A percentile compares a stretch with the other conserved stretches of the same genome.
These are phyloP conservation scores for Pythium rishiriense DNA, from an alignment of 352 stramenopile genomes.

Conservation along the genomic window DNA sequence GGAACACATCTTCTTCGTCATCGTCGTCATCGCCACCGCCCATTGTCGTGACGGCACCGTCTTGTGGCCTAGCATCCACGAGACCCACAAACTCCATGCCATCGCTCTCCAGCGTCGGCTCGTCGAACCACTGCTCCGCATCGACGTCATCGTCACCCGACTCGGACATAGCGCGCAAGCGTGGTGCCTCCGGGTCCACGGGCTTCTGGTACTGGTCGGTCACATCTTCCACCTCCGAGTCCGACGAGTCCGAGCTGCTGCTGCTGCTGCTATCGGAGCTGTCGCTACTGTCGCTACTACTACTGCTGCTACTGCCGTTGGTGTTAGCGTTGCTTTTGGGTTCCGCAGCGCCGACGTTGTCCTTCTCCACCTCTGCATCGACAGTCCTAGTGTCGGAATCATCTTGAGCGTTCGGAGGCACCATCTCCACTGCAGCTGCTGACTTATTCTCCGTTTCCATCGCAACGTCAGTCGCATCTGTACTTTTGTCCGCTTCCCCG, in stretches of 20 bases:
- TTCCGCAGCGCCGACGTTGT: not conserved
- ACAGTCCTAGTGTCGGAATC: too few relatives aligned
- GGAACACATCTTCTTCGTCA: conserved; percentile 26
- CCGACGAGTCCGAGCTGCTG: conserved; percentile 26
- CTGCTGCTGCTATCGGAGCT: conserved; percentile 26
- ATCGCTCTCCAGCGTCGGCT: conserved; percentile 12
- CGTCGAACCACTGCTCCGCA: conserved; percentile 29
- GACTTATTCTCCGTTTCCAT: too few relatives aligned
- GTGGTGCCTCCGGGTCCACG: not conserved
- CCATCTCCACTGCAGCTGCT: too few relatives aligned
- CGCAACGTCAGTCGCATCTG: not conserved
- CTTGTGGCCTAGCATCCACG: not conserved
- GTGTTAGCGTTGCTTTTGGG: conserved; percentile 25
- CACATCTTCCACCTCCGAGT: conserved; percentile 29
- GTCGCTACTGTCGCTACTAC: conserved; percentile 11
- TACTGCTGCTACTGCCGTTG: conserved; percentile 28
- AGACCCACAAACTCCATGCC: conserved; percentile 22
- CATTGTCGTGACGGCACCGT: not conserved
- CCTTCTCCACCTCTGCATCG: conserved; percentile 1
- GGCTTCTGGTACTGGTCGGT: conserved; percentile 21
- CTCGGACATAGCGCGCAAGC: conserved; percentile 9
- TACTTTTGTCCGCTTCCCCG: not conserved
- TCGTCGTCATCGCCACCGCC: conserved; percentile 12
- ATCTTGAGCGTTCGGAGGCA: too few relatives aligned
- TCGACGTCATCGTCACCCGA: conserved; percentile 18